Percentiles rank a stretch among this genome's conserved stretches.
Evolutionary conservation across 331 rosid species (phyloP).

Genomic region (Telfairia occidentalis): DNA sequence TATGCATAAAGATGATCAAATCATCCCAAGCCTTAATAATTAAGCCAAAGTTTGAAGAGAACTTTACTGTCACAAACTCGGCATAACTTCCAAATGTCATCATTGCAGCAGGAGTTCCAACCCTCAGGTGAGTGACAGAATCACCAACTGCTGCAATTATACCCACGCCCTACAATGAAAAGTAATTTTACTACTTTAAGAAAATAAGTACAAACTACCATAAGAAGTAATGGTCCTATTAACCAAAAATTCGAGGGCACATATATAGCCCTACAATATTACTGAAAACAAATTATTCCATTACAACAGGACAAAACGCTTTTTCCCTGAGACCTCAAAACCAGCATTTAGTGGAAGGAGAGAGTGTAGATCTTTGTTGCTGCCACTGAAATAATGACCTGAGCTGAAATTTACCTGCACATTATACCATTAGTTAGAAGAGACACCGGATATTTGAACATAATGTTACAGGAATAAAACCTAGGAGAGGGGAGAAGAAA

Average conservation of each 20-base stretch:
- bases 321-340: slow-evolving; percentile 57
- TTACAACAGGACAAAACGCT: background rate
- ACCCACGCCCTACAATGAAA: slow-evolving; percentile 66
- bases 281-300: background rate
- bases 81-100: slow-evolving; percentile 94
- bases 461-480: background rate
- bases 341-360: slow-evolving; percentile 92
- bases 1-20: background rate
- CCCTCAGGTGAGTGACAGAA: slow-evolving; percentile 49
- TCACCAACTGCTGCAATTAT: slow-evolving; percentile 81
- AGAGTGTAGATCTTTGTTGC: slow-evolving; percentile 33
- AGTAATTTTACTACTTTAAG: slow-evolving; percentile 1
- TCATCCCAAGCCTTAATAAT: background rate
- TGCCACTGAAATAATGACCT: slow-evolving; percentile 70
- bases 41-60: background rate
- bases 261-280: background rate
- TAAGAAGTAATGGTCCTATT: background rate
- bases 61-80: slow-evolving; percentile 50
- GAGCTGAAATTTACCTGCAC: slow-evolving; percentile 93
- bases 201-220: slow-evolving; percentile 4
- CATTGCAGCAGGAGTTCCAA: slow-evolving; percentile 83
- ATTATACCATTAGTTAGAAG: slow-evolving; percentile 23
- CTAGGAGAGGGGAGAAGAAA: background rate
- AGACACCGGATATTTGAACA: background rate
- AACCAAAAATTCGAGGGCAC: background rate